phyloP scores from a whole-genome alignment of 2,329 filamentous ascomycete species.

The Sporothrix schenckii region DNA sequence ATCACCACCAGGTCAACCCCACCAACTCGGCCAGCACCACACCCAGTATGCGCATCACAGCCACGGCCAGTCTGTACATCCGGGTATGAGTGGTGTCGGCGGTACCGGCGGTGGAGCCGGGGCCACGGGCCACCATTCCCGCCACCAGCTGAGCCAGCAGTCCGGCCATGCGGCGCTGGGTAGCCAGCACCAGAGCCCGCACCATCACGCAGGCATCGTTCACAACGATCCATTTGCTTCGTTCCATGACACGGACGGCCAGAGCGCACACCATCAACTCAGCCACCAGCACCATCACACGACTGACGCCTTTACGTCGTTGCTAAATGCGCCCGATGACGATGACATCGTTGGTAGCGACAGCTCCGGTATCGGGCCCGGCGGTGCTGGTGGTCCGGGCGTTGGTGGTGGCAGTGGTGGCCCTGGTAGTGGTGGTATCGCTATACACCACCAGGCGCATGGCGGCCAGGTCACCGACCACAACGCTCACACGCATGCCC shows the following conservation, averaged over 20 bases:
- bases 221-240: constrained; percentile 42
- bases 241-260: constrained; percentile 45
- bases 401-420: background rate
- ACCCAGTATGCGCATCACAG: constrained; percentile 23
- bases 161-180: constrained; percentile 36
- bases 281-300: constrained; percentile 41
- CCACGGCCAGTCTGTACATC: constrained; percentile 11
- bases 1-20: constrained; percentile 38
- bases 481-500: constrained; percentile 18
- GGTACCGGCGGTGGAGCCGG: background rate
- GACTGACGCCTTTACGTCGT: constrained; percentile 56
- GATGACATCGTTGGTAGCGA: constrained; percentile 33
- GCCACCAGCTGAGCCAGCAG: constrained; percentile 25
- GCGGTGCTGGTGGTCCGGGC: background rate
- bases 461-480: constrained; percentile 27
- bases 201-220: constrained; percentile 35
- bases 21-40: constrained; percentile 37
- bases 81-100: background rate
- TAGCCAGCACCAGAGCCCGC: constrained; percentile 38
- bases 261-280: constrained; percentile 42
- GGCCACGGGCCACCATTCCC: constrained; percentile 12
- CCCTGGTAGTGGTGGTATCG: background rate
- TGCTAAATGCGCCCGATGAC: constrained; percentile 54
- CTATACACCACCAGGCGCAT: constrained; percentile 28
- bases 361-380: background rate